Conservation (phyloP, 176 grass and related monocot species). For the Triticum monococcum region DNA sequence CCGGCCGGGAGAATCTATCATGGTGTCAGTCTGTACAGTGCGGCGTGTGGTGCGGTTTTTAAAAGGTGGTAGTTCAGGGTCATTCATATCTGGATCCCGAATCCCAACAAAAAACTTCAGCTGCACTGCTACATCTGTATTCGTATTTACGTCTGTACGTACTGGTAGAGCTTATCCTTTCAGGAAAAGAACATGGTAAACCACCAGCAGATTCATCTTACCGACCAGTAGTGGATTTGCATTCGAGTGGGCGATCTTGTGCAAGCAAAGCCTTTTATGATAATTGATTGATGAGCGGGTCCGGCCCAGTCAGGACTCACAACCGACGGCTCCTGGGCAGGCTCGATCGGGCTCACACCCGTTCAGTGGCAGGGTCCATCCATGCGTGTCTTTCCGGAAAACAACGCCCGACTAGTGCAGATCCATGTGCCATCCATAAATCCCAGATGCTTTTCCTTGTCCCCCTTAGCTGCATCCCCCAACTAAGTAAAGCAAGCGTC, state of each 20-base stretch:
- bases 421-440: constrained; percentile 44
- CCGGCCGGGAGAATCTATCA: constrained; percentile 9
- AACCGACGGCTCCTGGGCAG: constrained; percentile 12
- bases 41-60: neutral
- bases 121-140: neutral
- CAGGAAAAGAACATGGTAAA: neutral
- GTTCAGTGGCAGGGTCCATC: constrained; percentile 30
- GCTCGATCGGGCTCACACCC: constrained; percentile 8
- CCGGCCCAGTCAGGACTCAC: neutral
- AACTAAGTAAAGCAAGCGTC: constrained; percentile 29
- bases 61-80: constrained; percentile 1
- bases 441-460: constrained; percentile 34
- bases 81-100: constrained; percentile 16
- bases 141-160: neutral
- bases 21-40: constrained; percentile 21
- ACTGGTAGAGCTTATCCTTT: neutral
- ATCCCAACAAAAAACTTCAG: constrained; percentile 12
- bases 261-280: neutral
- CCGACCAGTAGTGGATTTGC: neutral
- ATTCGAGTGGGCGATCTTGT: neutral
- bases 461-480: constrained; percentile 7
- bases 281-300: constrained; percentile 2
- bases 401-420: neutral
- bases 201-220: neutral
- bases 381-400: constrained; percentile 27